Conservation (phyloP, 805 yeast genomes). For the Metschnikowia vanudenii region DNA sequence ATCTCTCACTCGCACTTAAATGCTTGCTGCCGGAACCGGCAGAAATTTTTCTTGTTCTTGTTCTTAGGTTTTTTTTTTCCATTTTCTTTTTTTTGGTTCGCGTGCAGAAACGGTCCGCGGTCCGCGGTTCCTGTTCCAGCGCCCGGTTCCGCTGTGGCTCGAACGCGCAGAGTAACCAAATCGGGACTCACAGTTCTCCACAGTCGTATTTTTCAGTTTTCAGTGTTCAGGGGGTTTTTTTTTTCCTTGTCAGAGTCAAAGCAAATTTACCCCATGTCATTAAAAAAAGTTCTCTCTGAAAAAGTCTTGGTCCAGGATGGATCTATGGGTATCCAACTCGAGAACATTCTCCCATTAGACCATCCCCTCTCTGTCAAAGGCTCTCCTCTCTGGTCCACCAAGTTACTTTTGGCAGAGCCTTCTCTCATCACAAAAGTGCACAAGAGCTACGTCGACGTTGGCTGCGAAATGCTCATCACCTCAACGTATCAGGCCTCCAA, state of each 20-base stretch:
- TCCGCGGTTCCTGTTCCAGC: not conserved
- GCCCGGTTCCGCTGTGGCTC: slow-evolving; percentile 1
- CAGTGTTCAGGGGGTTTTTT: not conserved
- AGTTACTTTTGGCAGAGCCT: slow-evolving; percentile 19
- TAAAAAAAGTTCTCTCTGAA: slow-evolving; percentile 7
- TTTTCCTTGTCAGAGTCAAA: not conserved
- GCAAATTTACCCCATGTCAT: slow-evolving; percentile 8
- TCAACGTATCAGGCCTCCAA: slow-evolving; percentile 22
- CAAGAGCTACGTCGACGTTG: slow-evolving; percentile 18
- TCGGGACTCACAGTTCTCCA: not conserved
- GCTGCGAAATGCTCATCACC: slow-evolving; percentile 20
- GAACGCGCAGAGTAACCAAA: not conserved
- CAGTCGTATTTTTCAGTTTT: not conserved
- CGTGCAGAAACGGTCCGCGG: no score
- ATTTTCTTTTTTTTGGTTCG: no score
- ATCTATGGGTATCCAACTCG: slow-evolving; percentile 21
- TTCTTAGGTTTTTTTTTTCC: no score
- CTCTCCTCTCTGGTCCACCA: slow-evolving; percentile 22
- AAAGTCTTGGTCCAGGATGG: slow-evolving; percentile 18
- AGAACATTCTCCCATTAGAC: slow-evolving; percentile 16
- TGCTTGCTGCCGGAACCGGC: no score
- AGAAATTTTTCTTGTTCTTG: no score
- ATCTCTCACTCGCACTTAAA: no score
- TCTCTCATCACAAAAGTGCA: slow-evolving; percentile 17
- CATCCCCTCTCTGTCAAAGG: slow-evolving; percentile 20